phyloP scores from a whole-genome alignment of 805 yeast species.

The Pichia scutulata region DNA sequence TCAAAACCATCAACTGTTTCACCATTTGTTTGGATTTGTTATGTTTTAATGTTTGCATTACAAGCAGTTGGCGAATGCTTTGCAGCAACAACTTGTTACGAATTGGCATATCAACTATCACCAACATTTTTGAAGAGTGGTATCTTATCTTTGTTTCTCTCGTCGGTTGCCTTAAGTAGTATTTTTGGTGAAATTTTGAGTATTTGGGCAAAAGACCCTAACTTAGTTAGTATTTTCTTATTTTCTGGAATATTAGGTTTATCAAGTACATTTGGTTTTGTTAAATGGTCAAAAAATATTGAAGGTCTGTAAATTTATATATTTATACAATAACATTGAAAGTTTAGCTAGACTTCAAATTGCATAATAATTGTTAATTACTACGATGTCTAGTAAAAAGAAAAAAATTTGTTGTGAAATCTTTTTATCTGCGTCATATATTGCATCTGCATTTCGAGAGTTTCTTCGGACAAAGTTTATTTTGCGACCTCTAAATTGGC shows the following conservation, averaged over 20 bases:
- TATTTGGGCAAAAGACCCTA: slow-evolving; percentile 34
- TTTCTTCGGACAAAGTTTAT: no score
- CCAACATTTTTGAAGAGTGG: slow-evolving; percentile 44
- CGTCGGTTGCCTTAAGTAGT: slow-evolving; percentile 39
- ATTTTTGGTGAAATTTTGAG: slow-evolving; percentile 35
- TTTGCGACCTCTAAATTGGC: no score
- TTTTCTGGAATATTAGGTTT: slow-evolving; percentile 30
- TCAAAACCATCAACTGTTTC: slow-evolving; percentile 16
- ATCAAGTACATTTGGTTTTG: slow-evolving; percentile 1
- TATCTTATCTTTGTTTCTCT: slow-evolving; percentile 35
- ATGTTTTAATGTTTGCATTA: slow-evolving; percentile 29
- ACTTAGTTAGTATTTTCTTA: slow-evolving; percentile 31
- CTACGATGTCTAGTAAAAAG: no score
- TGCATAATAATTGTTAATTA: no score
- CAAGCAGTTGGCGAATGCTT: slow-evolving; percentile 49
- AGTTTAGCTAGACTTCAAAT: no score
- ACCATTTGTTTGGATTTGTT: slow-evolving; percentile 29
- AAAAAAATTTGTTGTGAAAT: no score
- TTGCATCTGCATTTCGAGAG: no score
- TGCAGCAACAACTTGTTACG: slow-evolving; percentile 44
- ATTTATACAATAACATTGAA: no score
- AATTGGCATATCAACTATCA: slow-evolving; percentile 45
- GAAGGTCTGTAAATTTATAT: background rate
- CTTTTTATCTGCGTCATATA: no score
- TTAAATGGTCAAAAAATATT: slow-evolving; percentile 3